These are phyloP conservation scores for Senna tora DNA, from an alignment of 306 rosid species.

Conservation along the genomic window DNA sequence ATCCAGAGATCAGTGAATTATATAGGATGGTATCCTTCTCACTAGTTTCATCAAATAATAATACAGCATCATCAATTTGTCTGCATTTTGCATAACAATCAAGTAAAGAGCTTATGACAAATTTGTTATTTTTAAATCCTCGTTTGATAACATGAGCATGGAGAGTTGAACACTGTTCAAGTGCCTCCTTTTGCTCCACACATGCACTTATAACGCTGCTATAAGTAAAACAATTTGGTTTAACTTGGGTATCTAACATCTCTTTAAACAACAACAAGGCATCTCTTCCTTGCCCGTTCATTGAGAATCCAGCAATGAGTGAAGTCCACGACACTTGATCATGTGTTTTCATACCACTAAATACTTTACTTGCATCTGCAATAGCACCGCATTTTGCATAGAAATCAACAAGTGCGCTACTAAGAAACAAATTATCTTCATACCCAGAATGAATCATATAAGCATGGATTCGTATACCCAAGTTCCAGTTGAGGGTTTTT, in stretches of 20 bases:
- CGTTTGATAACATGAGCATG: slow-evolving; percentile 61
- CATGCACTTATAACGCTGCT: slow-evolving; percentile 64
- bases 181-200: slow-evolving; percentile 41
- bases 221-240: slow-evolving; percentile 64
- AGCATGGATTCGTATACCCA: slow-evolving; percentile 62
- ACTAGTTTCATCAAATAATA: slow-evolving; percentile 48
- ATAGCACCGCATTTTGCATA: slow-evolving; percentile 60
- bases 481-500: slow-evolving; percentile 47
- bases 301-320: slow-evolving; percentile 57
- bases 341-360: slow-evolving; percentile 53
- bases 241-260: slow-evolving; percentile 52
- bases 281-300: slow-evolving; percentile 49
- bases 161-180: slow-evolving; percentile 45
- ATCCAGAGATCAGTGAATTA: slow-evolving; percentile 68
- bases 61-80: slow-evolving; percentile 45
- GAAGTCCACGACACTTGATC: slow-evolving; percentile 79
- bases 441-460: slow-evolving; percentile 49
- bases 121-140: slow-evolving; percentile 54
- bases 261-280: slow-evolving; percentile 57
- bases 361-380: slow-evolving; percentile 56
- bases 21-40: slow-evolving; percentile 56
- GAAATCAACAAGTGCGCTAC: slow-evolving; percentile 59
- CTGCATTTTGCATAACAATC: slow-evolving; percentile 62
- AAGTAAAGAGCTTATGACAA: slow-evolving; percentile 56
- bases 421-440: slow-evolving; percentile 53